Evolutionary conservation across 768 basidiomycete genomes (phyloP).

Genomic region (Leccinum variicolor): DNA sequence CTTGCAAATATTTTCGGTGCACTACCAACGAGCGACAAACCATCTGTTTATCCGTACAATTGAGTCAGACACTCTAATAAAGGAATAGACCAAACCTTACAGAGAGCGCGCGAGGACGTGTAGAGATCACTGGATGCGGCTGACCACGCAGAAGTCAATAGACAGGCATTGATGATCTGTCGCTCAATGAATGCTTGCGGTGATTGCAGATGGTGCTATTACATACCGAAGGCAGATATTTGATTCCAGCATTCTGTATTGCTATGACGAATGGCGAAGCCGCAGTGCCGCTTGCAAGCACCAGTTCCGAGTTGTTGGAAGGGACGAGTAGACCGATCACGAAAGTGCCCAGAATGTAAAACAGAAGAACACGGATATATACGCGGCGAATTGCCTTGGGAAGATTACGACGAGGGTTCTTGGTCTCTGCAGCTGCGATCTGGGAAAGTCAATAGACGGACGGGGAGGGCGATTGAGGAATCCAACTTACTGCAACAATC

Average conservation of each 20-base stretch:
- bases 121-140: conserved; percentile 88
- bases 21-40: conserved; percentile 74
- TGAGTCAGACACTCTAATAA: background rate
- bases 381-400: conserved; percentile 58
- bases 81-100: conserved; percentile 39
- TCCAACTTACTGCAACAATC: conserved; percentile 72
- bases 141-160: conserved; percentile 90
- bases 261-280: conserved; percentile 92
- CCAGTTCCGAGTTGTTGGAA: conserved; percentile 56
- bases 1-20: conserved; percentile 77
- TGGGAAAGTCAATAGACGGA: conserved; percentile 25
- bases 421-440: conserved; percentile 89
- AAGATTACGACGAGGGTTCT: conserved; percentile 74
- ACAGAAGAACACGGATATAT: conserved; percentile 78
- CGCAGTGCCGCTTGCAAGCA: conserved; percentile 52
- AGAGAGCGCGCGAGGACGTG: conserved; percentile 83
- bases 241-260: conserved; percentile 82
- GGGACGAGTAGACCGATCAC: conserved; percentile 85
- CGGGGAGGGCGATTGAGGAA: background rate
- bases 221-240: conserved; percentile 69
- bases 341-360: conserved; percentile 64
- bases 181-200: background rate
- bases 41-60: conserved; percentile 45
- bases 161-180: conserved; percentile 75
- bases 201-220: conserved; percentile 14